Evolutionary conservation across 108 stramenopile species (phyloP).

Genomic region (Fistulifera solaris): DNA sequence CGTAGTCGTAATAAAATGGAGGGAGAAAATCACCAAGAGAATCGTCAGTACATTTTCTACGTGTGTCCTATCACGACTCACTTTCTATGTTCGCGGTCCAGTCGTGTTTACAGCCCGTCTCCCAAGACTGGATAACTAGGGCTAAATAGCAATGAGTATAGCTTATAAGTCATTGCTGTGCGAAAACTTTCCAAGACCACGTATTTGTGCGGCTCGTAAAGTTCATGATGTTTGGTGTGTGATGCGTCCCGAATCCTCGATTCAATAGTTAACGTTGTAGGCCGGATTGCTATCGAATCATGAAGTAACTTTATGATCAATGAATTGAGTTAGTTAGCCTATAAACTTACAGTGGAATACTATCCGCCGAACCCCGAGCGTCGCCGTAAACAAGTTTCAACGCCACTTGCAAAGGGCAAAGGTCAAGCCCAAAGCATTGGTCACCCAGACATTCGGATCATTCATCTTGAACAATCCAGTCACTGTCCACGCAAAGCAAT

Average conservation of each 20-base stretch:
- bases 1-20: slow-evolving; percentile 48
- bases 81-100: too few species aligned
- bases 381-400: slow-evolving; percentile 52
- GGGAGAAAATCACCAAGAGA: too few species aligned
- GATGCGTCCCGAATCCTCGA: slow-evolving; percentile 47
- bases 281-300: slow-evolving; percentile 45
- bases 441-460: slow-evolving; percentile 71
- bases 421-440: slow-evolving; percentile 57
- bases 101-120: slow-evolving; percentile 85
- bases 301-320: slow-evolving; percentile 30
- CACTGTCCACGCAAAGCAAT: slow-evolving; percentile 63
- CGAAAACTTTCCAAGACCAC: slow-evolving; percentile 8
- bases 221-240: too few species aligned
- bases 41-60: too few species aligned
- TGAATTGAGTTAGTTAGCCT: too few species aligned
- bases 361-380: slow-evolving; percentile 2
- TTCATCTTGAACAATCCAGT: slow-evolving; percentile 52
- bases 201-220: too few species aligned
- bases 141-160: slow-evolving; percentile 66
- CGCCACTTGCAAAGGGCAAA: slow-evolving; percentile 55
- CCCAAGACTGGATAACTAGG: slow-evolving; percentile 59
- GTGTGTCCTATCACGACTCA: too few species aligned
- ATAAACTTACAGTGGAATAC: too few species aligned
- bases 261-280: slow-evolving; percentile 59
- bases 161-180: slow-evolving; percentile 13